Evolutionary conservation across 2,329 filamentous ascomycete genomes (phyloP), one percentile per base, ranked within the genome.

Genomic region (Fusarium scirpi): DNA sequence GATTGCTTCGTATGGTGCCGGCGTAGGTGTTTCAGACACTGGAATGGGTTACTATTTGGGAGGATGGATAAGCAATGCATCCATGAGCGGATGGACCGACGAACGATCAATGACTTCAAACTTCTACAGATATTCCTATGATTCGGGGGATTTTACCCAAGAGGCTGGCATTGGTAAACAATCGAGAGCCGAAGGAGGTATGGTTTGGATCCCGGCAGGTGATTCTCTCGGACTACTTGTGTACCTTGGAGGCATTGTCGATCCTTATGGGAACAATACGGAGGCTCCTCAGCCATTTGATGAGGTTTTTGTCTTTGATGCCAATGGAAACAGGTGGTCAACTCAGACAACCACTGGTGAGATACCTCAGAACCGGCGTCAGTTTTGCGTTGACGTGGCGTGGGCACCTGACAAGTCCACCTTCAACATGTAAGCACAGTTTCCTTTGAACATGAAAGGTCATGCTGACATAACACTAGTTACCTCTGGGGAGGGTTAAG

Each of bases 21-120:
- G 58, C 13, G 41, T 60, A 1, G 58, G 41, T 9, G 53, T 60
- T 7, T 60, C 53, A 2, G 41, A 60, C 8, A 41, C 41, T 1
- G 32, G 32, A 1, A 58, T 46, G 20, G 58, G 58, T 2, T 58
- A 41, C n/a, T 58, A 60, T 4, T 15, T 60, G 1, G 52, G 58
- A 30, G 25, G 53, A 11, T 60, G 58, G 53, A 29, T 60, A 25
- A 58, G 32, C 8, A 58, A 60, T 1, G 53, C 58, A 8, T 58
- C 20, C 1, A 58, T 60, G 25, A 60, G 58, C 13, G 58, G 58
- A 18, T 41, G 58, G 53, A 58, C 20, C 4, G 25, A 2, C 1
- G 52, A 13, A 5, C 3, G 32, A 40, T 47, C 30, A 2, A 58
- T 60, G 30, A 60, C 20, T 10, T 58, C 25, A 2, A 58, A 47